phyloP scores from a whole-genome alignment of 2,329 filamentous ascomycete genomes.

The Xylaria sp. region DNA sequence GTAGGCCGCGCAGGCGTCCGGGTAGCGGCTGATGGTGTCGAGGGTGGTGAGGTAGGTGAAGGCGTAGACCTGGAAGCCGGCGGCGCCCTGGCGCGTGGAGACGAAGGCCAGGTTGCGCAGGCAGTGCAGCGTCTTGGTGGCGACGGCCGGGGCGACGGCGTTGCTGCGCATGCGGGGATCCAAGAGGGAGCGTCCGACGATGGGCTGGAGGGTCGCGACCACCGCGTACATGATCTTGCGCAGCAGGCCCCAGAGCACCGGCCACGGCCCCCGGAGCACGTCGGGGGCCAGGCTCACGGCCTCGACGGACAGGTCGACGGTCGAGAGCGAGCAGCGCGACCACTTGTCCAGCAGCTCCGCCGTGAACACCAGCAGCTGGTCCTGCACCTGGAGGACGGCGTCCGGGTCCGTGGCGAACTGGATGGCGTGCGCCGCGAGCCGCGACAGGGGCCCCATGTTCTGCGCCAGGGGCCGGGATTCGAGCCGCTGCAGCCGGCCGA shows the following conservation, averaged over 20 bases:
- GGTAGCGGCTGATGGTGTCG: constrained; percentile 76
- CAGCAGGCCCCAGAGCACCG: constrained; percentile 74
- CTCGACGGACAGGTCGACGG: constrained; percentile 71
- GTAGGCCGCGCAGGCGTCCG: constrained; percentile 66
- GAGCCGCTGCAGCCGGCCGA: constrained; percentile 59
- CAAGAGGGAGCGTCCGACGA: constrained; percentile 65
- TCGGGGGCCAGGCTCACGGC: constrained; percentile 63
- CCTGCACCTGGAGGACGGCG: constrained; percentile 54
- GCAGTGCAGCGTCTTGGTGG: constrained; percentile 70
- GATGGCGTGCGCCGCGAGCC: constrained; percentile 65
- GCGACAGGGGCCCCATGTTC: constrained; percentile 69
- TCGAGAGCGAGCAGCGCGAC: constrained; percentile 73
- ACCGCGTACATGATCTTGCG: constrained; percentile 75
- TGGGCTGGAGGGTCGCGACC: constrained; percentile 73
- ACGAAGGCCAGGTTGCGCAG: constrained; percentile 83
- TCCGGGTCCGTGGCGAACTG: constrained; percentile 53
- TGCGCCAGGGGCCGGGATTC: constrained; percentile 64
- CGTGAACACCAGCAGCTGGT: constrained; percentile 69
- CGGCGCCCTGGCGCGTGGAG: constrained; percentile 71
- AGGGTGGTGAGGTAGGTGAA: constrained; percentile 84
- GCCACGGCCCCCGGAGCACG: constrained; percentile 67
- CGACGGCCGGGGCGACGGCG: constrained; percentile 62
- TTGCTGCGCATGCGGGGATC: constrained; percentile 51
- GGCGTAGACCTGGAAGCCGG: constrained; percentile 78
- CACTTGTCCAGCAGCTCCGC: constrained; percentile 70